Base-by-base conservation (phyloP, 1,284 basidiomycete species). In the Apiotrichum gracile region DNA sequence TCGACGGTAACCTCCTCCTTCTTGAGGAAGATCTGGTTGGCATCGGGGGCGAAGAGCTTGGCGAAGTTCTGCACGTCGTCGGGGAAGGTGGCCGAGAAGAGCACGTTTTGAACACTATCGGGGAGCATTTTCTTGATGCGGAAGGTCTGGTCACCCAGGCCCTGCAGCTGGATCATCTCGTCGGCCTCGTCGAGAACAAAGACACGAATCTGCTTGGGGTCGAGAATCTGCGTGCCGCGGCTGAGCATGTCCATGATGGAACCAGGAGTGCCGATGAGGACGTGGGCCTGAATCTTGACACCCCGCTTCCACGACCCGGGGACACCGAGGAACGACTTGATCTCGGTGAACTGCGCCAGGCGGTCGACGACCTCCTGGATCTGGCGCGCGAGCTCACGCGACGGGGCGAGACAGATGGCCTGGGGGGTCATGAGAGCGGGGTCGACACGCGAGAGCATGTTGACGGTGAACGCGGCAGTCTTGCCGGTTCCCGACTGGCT, bases 401-500 rank as follows among this genome's bases (percentile, higher is more conserved):
- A 94, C 0, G 96, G 94, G 5, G 91, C 90, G 21, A 97, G 82
- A 74, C 91, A 94, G 54, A 97, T 79, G 9, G 91, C 92, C 87
- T 94, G 96, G 34, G 92, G 87, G 61, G 87, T 86, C 61, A 87
- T 82, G 52, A 86, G 78, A 31, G 82, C 81, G 65, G 87, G 91
- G 75, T 97, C 91, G 54, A 98, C 83, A 33, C 94, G 85, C 69
- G 87, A 92, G 22, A 98, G 83, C 93, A 99, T 98, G 26, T 93
- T 93, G 51, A 99, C 81, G 14, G 93, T 89, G 72, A 99, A 99
- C 3, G 96, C 96, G 7, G 96, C 96, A 4, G 96, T 98, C 79
- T 99, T 99, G 52, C 96, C 96, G 9, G 96, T 99, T 39, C 96
- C 96, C 24, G 96, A 98, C 73, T 99, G 96, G 46, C 92, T 97